Evolutionary conservation across 805 yeast genomes (phyloP).

Genomic region (Clavispora carvajalis): DNA sequence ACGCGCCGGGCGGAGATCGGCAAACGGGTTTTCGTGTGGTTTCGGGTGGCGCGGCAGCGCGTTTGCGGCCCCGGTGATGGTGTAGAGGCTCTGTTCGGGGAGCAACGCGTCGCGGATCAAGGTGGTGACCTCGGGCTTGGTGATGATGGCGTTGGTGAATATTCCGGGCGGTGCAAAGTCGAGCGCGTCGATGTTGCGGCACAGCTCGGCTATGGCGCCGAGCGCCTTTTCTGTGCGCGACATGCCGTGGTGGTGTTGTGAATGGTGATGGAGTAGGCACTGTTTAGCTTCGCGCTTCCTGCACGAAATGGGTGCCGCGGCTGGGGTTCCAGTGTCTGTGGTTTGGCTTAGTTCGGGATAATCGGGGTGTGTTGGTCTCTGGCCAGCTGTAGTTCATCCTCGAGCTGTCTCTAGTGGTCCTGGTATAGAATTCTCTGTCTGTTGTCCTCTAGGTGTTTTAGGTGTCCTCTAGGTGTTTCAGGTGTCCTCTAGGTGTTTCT

Average conservation of each 20-base stretch:
- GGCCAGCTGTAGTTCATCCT: no score
- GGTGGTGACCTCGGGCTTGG: constrained; percentile 47
- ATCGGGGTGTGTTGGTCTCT: no score
- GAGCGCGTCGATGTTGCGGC: constrained; percentile 36
- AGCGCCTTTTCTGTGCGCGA: constrained; percentile 3
- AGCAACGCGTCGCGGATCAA: constrained; percentile 56
- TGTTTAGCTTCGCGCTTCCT: no score
- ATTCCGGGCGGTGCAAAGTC: constrained; percentile 56
- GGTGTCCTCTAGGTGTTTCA: no score
- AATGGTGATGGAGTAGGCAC: background rate
- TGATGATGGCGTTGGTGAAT: constrained; percentile 58
- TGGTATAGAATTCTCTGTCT: no score
- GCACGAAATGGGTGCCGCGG: no score
- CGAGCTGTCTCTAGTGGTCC: no score
- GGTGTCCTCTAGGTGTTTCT: no score
- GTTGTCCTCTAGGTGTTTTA: no score
- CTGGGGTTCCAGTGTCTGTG: no score
- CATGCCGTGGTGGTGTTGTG: background rate
- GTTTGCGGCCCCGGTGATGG: constrained; percentile 23
- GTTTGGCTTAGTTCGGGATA: no score
- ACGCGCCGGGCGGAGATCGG: constrained; percentile 25
- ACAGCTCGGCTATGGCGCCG: constrained; percentile 9
- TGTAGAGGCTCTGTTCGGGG: constrained; percentile 48
- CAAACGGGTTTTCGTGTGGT: constrained; percentile 1
- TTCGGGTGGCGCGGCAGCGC: constrained; percentile 9